These are phyloP conservation scores for Colletotrichum sublineola DNA, from an alignment of 2,329 filamentous ascomycete species.

Conservation along the genomic window DNA sequence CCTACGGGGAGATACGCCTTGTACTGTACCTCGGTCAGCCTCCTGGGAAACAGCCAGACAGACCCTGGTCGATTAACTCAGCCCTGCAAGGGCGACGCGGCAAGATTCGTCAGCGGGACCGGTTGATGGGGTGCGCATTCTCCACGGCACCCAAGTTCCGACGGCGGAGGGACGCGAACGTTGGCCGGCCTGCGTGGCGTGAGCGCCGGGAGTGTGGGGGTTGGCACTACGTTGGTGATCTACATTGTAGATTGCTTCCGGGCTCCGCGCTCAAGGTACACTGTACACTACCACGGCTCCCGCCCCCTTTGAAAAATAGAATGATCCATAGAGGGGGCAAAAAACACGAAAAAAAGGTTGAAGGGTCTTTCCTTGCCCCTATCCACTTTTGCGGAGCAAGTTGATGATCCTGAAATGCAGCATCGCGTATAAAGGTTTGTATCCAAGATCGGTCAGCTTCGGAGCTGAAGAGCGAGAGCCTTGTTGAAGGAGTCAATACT, in stretches of 20 bases:
- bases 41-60: not conserved
- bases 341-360: not conserved
- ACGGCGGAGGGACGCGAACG: slow-evolving; percentile 8
- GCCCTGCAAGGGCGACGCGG: slow-evolving; percentile 37
- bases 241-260: not conserved
- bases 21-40: too few relatives aligned
- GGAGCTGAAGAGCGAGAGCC: slow-evolving; percentile 19
- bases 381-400: slow-evolving; percentile 25
- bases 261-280: not conserved
- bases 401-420: slow-evolving; percentile 17
- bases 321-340: not conserved
- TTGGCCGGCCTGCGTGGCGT: slow-evolving; percentile 1
- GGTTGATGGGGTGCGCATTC: slow-evolving; percentile 11
- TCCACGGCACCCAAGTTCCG: slow-evolving; percentile 28
- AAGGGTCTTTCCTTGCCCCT: slow-evolving; percentile 13
- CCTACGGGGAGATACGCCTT: too few relatives aligned
- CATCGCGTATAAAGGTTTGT: slow-evolving; percentile 17
- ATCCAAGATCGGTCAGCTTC: slow-evolving; percentile 4
- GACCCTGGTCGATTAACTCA: slow-evolving; percentile 22
- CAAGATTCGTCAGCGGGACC: slow-evolving; percentile 30
- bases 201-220: slow-evolving; percentile 11
- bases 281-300: not conserved
- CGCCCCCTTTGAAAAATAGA: slow-evolving; percentile 8
- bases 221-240: slow-evolving; percentile 11
- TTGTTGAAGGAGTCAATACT: slow-evolving; percentile 6